Base-by-base conservation (phyloP, 192 early-diverging fungal species). In the Phlyctochytrium arcticum region DNA sequence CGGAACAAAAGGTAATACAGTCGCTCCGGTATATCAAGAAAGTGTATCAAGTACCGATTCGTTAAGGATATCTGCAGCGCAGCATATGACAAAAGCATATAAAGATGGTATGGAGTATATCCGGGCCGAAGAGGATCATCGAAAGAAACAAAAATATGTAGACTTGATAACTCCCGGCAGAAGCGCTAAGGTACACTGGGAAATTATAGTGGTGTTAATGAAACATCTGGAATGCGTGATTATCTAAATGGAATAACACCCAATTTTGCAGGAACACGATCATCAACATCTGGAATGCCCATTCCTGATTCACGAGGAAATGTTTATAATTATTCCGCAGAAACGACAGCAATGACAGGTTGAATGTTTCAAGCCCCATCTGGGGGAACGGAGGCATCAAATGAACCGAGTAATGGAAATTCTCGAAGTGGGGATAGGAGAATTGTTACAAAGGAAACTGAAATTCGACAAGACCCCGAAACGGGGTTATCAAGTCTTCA, bases 91-190 rank as follows among this genome's bases (percentile, higher is more conserved):
- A 1, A 54, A 65, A 37, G 62, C 58, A 3, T 60, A 60, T 39
- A 60, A 47, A 47, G 58, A 60, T 47, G 58, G 37, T 47, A 2
- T 60, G 3, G 62, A 65, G 29, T 65, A 37, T 55, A 9, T 65
- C 24, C 12, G 35, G 29, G 62, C 62, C 5, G 62, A 65, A 26
- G 49, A 55, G 19, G 62, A 54, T 27, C 54, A 55, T 42, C 1
- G 60, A 15, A 12, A 21, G 19, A 57, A 57, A 35, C 23, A 57
- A 3, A 19, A 31, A 2, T 57, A 60, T 47, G 17, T 60, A 1
- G 58, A 60, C 4, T 1, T 1, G 0, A 30, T 60, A 1, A 60
- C 58, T 23, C 50, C 50, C 10, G 1, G 1, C 0, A 1, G 50
- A 2, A 17, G 26, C 10, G 26, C 10, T 1, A 51, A 51, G 12